phyloP scores from a whole-genome alignment of 1,139 yeast species.

The Taiozyma sp. region DNA sequence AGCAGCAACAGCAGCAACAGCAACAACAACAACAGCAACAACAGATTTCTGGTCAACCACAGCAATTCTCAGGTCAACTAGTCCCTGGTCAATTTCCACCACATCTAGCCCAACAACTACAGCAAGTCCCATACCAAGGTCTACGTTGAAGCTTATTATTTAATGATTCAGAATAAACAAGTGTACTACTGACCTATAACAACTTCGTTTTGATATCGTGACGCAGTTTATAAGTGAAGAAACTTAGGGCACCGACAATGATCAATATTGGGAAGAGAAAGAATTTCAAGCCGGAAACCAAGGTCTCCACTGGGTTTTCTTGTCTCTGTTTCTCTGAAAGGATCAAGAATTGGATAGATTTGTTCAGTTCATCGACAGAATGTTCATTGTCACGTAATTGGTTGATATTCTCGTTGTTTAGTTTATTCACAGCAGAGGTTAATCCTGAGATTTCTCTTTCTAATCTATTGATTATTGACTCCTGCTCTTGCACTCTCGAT shows the following conservation, averaged over 20 bases:
- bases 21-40: background rate
- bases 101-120: background rate
- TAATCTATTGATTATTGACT: conserved; percentile 5
- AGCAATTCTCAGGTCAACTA: background rate
- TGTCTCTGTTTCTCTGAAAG: conserved; percentile 28
- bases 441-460: conserved; percentile 12
- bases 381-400: conserved; percentile 26
- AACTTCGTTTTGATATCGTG: conserved; percentile 35
- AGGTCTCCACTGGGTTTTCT: conserved; percentile 28
- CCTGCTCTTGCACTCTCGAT: conserved; percentile 4
- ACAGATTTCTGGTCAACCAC: background rate
- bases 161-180: background rate
- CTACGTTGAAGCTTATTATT: background rate
- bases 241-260: conserved; percentile 30
- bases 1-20: conserved; percentile 1
- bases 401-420: conserved; percentile 23
- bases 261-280: conserved; percentile 31
- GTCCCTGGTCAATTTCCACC: background rate
- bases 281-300: conserved; percentile 28
- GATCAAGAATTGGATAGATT: conserved; percentile 18
- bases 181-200: conserved; percentile 14
- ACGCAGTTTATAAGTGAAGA: conserved; percentile 33
- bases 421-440: conserved; percentile 10
- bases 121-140: background rate
- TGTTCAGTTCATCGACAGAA: conserved; percentile 23